Evolutionary conservation across 768 basidiomycete species (phyloP), one percentile per base, ranked within the genome.

Genomic region (Boletus fagicola): DNA sequence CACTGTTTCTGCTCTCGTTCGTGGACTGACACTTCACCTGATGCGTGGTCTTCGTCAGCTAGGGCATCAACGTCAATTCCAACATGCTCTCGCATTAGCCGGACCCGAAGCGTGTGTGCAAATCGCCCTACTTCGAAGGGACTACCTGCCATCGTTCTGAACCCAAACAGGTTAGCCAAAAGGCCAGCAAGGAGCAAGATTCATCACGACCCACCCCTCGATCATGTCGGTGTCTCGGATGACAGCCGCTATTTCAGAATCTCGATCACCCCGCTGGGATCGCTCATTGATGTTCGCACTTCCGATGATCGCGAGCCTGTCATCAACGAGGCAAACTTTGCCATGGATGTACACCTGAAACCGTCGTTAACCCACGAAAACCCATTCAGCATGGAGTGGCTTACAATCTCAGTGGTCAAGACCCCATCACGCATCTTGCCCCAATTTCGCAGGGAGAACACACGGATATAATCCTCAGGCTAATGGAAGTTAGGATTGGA

Each of bases 281-380:
- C 97, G 85, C 70, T 99, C 97, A 68, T 99, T 98, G 77, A 99
- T 94, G 71, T 97, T 98, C 18, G 96, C 96, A 53, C 93, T 94
- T 16, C 94, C 94, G 61, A 97, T 97, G 67, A 97, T 94, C 33
- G 84, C 94, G 56, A 94, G 76, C 51, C 97, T 86, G 70, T 99
- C 96, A 69, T 99, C 97, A 5, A 98, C 94, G 53, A 98, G 86
- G 64, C 87, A 88, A 20, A 79, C 53, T 62, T 77, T 64, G 30
- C 45, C 90, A 68, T 96, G 94, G 59, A 96, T 92, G 73, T 97
- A 95, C 22, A 96, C 86, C 85, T 90, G 59, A 12, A 30, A 65
- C 30, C 49, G 11, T 51, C 43, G 15, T 71, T 28, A 69, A 60
- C 40, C 49, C 44, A 33, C 26, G 39, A 45, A 30, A 33, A 35